phyloP scores from a whole-genome alignment of 306 rosid genomes.

The Medicago arabica region DNA sequence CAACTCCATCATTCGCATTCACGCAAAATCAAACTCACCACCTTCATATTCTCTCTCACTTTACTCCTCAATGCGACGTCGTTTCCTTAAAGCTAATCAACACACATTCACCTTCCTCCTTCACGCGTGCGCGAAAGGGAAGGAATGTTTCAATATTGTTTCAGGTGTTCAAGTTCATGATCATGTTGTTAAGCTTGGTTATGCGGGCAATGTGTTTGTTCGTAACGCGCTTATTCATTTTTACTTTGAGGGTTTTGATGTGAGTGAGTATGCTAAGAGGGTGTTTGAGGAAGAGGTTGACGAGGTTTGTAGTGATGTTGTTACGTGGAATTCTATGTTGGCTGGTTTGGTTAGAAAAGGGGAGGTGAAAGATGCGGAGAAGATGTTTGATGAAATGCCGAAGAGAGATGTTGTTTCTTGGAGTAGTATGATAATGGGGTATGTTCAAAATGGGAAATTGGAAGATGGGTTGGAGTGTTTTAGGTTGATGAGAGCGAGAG shows the following conservation, averaged over 20 bases:
- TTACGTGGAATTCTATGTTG: slow-evolving; percentile 78
- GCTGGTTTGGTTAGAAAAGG: slow-evolving; percentile 59
- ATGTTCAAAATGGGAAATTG: slow-evolving; percentile 65
- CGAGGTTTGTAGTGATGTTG: slow-evolving; percentile 53
- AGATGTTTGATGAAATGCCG: slow-evolving; percentile 73
- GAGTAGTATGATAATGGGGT: slow-evolving; percentile 78
- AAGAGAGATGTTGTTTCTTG: slow-evolving; percentile 75
- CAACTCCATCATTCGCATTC: slow-evolving; percentile 75
- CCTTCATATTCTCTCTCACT: slow-evolving; percentile 50
- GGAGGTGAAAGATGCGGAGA: slow-evolving; percentile 55
- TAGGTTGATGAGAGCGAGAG: slow-evolving; percentile 54
- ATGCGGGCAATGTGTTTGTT: slow-evolving; percentile 55
- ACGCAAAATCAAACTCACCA: slow-evolving; percentile 48
- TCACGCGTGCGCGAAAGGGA: slow-evolving; percentile 53
- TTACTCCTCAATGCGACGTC: slow-evolving; percentile 52
- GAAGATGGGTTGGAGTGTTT: slow-evolving; percentile 71
- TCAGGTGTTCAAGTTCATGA: slow-evolving; percentile 62
- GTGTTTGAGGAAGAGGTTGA: slow-evolving; percentile 61
- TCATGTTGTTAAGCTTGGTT: slow-evolving; percentile 64
- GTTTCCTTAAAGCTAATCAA: slow-evolving; percentile 57
- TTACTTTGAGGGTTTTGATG: slow-evolving; percentile 53
- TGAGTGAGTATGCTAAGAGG: slow-evolving; percentile 46
- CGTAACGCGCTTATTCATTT: slow-evolving; percentile 70
- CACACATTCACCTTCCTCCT: slow-evolving; percentile 75
- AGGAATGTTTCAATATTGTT: neutral